Conservation (phyloP, 306 rosid genomes). For the Casuarina equisetifolia region DNA sequence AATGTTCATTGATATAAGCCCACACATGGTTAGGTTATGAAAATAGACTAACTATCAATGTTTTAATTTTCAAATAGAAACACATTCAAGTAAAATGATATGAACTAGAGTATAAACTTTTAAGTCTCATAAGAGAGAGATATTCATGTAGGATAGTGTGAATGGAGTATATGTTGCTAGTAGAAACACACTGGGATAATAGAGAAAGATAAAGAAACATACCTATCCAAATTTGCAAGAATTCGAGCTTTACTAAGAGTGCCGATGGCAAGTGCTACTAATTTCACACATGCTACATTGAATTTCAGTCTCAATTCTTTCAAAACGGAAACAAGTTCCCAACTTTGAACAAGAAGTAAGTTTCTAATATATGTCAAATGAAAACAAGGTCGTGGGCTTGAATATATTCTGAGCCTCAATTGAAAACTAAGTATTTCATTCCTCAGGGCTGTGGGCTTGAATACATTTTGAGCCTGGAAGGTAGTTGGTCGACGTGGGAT, state of each 20-base stretch:
- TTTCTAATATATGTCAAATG: constrained; percentile 9
- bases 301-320: constrained; percentile 64
- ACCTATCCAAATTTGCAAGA: constrained; percentile 77
- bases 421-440: no score
- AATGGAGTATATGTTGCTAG: constrained; percentile 9
- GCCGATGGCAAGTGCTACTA: constrained; percentile 79
- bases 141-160: no score
- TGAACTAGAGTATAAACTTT: neutral
- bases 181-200: constrained; percentile 21
- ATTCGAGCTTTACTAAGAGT: constrained; percentile 72
- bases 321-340: constrained; percentile 85
- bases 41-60: neutral
- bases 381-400: neutral
- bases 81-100: neutral
- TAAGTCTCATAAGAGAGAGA: no score
- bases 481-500: no score
- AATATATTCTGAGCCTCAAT: no score
- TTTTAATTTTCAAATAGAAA: neutral
- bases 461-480: no score
- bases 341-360: constrained; percentile 38
- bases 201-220: constrained; percentile 20
- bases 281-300: constrained; percentile 74
- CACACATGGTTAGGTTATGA: no score
- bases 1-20: no score
- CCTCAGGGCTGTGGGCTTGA: no score